phyloP scores from a whole-genome alignment of 2,329 filamentous ascomycete genomes.

The Scedosporium aurantiacum region DNA sequence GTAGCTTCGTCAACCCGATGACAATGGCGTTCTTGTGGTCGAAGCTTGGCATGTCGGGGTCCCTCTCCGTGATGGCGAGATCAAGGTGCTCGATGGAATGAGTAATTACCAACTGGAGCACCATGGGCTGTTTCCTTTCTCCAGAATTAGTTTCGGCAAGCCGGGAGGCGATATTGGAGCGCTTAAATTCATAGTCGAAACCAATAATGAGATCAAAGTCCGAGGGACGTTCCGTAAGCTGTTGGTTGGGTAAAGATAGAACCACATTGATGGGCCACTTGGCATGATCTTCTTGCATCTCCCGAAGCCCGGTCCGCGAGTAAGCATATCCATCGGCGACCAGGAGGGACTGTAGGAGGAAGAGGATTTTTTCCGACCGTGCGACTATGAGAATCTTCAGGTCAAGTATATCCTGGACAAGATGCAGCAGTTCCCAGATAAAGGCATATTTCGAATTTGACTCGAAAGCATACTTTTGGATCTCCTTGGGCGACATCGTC shows the following conservation, averaged over 20 bases:
- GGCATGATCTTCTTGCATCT: constrained; percentile 17
- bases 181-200: constrained; percentile 39
- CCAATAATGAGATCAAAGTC: constrained; percentile 40
- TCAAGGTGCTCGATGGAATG: constrained; percentile 47
- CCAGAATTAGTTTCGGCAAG: constrained; percentile 9
- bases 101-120: constrained; percentile 36
- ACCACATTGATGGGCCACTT: constrained; percentile 27
- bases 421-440: constrained; percentile 40
- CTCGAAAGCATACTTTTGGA: constrained; percentile 41
- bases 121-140: constrained; percentile 25
- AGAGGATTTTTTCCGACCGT: constrained; percentile 35
- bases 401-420: constrained; percentile 25
- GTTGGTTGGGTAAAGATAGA: constrained; percentile 29
- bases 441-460: constrained; percentile 52
- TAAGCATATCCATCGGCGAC: constrained; percentile 26
- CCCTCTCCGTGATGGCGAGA: constrained; percentile 20
- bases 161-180: constrained; percentile 18
- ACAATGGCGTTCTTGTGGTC: constrained; percentile 37
- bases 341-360: constrained; percentile 40
- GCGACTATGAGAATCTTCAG: constrained; percentile 43
- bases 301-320: constrained; percentile 20
- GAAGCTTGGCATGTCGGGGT: constrained; percentile 14
- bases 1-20: constrained; percentile 24
- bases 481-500: constrained; percentile 25
- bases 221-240: constrained; percentile 22